Conservation (phyloP, 257 asterid species). For the Avicennia marina region DNA sequence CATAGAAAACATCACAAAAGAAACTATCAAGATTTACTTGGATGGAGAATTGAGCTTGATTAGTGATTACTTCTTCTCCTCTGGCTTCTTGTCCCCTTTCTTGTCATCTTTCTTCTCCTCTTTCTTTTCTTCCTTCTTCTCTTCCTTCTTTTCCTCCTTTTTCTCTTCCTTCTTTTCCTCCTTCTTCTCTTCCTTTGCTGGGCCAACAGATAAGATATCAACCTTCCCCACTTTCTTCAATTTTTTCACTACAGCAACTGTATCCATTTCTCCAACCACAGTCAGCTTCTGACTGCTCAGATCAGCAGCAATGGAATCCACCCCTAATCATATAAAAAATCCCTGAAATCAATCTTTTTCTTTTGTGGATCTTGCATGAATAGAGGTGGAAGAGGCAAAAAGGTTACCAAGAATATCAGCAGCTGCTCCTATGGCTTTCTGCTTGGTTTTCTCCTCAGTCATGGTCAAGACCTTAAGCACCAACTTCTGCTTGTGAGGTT, state of each 20-base stretch:
- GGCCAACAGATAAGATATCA: constrained; percentile 66
- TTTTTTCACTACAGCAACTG: constrained; percentile 64
- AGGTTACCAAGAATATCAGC: constrained; percentile 72
- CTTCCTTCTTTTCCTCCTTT: too few relatives aligned
- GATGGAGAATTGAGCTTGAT: too few relatives aligned
- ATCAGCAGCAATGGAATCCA: constrained; percentile 71
- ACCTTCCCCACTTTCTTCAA: constrained; percentile 64
- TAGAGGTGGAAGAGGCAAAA: too few relatives aligned
- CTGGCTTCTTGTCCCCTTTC: too few relatives aligned
- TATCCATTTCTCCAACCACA: constrained; percentile 75
- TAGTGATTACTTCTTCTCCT: too few relatives aligned
- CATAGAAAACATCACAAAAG: too few relatives aligned
- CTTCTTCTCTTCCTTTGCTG: constrained; percentile 61
- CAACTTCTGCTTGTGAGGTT: too few relatives aligned
- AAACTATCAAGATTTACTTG: too few relatives aligned
- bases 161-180: constrained; percentile 40
- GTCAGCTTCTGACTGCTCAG: constrained; percentile 56
- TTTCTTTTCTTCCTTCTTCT: too few relatives aligned
- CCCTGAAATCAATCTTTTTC: too few relatives aligned
- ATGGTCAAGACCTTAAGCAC: constrained; percentile 59
- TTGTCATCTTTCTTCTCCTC: constrained; percentile 30
- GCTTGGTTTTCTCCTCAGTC: constrained; percentile 79
- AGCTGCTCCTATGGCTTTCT: constrained; percentile 81
- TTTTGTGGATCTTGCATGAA: not conserved
- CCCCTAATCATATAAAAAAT: too few relatives aligned